Percentiles rank a stretch among this genome's conserved stretches.
phyloP scores from a whole-genome alignment of 306 rosid species.

The Dryas octopetala region DNA sequence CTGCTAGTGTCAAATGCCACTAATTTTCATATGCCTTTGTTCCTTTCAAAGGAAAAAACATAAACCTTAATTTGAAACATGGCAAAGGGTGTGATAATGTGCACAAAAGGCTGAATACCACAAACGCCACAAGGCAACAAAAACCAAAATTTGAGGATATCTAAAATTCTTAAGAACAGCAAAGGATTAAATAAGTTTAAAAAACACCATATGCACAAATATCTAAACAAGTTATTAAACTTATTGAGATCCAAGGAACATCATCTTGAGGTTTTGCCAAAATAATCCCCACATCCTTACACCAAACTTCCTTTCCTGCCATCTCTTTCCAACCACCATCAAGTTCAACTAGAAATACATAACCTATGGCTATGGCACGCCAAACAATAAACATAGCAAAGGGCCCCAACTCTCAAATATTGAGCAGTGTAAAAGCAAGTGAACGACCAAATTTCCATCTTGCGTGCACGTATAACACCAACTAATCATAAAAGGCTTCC shows the following conservation, averaged over 20 bases:
- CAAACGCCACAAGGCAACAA: neutral
- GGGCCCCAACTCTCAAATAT: no score
- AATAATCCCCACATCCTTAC: neutral
- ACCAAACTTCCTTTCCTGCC: neutral
- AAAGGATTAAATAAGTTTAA: neutral
- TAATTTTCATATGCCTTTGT: neutral
- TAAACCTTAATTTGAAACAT: neutral
- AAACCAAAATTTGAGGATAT: conserved; percentile 1
- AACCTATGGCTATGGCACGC: conserved; percentile 1
- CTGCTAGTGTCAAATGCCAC: neutral
- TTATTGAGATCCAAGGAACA: neutral
- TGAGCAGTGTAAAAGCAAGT: neutral
- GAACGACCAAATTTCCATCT: neutral
- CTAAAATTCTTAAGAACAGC: neutral
- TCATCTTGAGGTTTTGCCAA: neutral
- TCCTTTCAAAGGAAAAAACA: neutral
- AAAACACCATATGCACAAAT: neutral
- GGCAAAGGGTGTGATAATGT: neutral
- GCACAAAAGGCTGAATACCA: neutral
- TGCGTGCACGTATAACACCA: neutral
- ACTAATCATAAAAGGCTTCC: neutral
- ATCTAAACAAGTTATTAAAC: neutral
- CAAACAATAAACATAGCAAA: neutral
- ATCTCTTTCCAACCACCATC: conserved; percentile 3
- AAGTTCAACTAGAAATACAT: conserved; percentile 2